Evolutionary conservation across 306 rosid genomes (phyloP), one percentile per base, ranked within the genome.

Genomic region (Trifolium subterraneum): DNA sequence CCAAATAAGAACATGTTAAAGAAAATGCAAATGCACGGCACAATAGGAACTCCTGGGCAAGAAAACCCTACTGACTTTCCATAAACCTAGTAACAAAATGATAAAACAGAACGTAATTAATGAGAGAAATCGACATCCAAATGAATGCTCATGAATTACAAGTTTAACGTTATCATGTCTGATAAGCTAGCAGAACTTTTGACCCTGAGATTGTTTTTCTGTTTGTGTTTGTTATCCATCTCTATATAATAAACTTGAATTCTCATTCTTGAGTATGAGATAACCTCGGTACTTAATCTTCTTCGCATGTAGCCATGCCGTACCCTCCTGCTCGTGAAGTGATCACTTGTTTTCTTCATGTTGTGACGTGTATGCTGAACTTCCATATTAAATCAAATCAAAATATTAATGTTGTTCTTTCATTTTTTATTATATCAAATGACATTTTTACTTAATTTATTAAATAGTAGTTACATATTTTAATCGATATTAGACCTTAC

Each of bases 1-100:
- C 87, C 99, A 75, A 92, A 94, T 70, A 90, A 83, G 83, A 92
- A 92, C 90, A 90, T 82, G 93, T 90, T 94, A 77, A 94, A 92
- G 82, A 94, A 90, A 74, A 94, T 90, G 96, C 96, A 90, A 73
- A 88, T 42, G 29, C 71, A 74, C 12, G 99, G 99, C 61, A 94
- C 82, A 82, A 78, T 10, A 59, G 98, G 96, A 78, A 94, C 96
- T 68, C 96, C 82, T 10, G 99, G 99, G 63, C 99, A 94, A 67
- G 96, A 87, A 88, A 94, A 94, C 77, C 93, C 99, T 5, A 86
- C 87, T 41, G 90, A 75, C 65, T 83, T 89, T 23, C 81, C 91
- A 81, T 94, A 92, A 60, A 64, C 86, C 99, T 94, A 81, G 61
- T 23, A 73, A 41, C 45, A 79, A 73, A 79, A 84, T 15, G 47